phyloP scores from a whole-genome alignment of 345 rosid genomes.

The Eucalyptus marginata region DNA sequence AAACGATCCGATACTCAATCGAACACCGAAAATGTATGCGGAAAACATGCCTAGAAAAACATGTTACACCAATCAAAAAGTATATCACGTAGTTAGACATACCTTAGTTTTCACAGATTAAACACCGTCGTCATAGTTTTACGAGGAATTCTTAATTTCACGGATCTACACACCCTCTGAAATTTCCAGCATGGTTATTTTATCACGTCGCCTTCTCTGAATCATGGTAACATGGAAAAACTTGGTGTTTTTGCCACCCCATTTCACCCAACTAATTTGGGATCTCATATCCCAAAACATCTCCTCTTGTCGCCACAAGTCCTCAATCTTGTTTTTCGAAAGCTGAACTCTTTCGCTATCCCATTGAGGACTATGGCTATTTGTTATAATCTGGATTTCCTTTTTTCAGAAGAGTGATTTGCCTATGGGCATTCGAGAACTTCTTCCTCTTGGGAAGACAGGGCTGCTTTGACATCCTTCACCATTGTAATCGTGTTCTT shows the following conservation, averaged over 20 bases:
- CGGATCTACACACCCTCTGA: too few relatives aligned
- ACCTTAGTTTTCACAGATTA: too few relatives aligned
- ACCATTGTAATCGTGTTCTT: too few relatives aligned
- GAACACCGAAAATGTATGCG: accelerated
- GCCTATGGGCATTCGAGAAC: too few relatives aligned
- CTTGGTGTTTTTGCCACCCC: not conserved
- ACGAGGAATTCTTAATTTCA: too few relatives aligned
- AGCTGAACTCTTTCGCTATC: not conserved
- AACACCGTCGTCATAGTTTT: accelerated
- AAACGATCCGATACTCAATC: too few relatives aligned
- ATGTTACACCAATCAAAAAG: too few relatives aligned
- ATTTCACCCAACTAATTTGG: not conserved
- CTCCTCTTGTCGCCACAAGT: not conserved
- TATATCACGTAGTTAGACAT: too few relatives aligned
- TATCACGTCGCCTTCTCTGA: accelerated
- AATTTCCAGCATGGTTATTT: not conserved
- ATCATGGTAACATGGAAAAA: not conserved
- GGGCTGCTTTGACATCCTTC: too few relatives aligned
- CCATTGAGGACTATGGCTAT: not conserved
- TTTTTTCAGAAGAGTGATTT: too few relatives aligned
- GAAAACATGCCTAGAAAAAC: too few relatives aligned
- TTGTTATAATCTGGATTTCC: not conserved
- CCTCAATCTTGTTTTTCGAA: not conserved
- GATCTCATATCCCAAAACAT: not conserved
- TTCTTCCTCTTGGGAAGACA: too few relatives aligned